These are phyloP conservation scores for Cucumis sativus DNA, from an alignment of 306 rosid genomes.

Conservation along the genomic window Cucumber_9930_V3 NC_026657.2:7375001-7375500, in stretches of 20 bases:
- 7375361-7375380: background rate
- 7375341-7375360: conserved; percentile 5
- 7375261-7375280: conserved; percentile 89
- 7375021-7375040: conserved; percentile 38
- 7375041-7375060: conserved; percentile 26
- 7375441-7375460: background rate
- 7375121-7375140: conserved; percentile 23
- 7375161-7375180: conserved; percentile 97
- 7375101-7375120: conserved; percentile 29
- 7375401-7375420: background rate
- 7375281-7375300: conserved; percentile 66
- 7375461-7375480: background rate
- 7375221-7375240: conserved; percentile 83
- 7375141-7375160: conserved; percentile 53
- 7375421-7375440: background rate
- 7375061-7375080: conserved; percentile 33
- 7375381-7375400: background rate
- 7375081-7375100: conserved; percentile 26
- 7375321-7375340: conserved; percentile 41
- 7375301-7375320: conserved; percentile 65
- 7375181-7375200: conserved; percentile 77
- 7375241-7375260: conserved; percentile 85
- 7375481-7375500: background rate
- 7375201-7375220: conserved; percentile 77
- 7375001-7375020: conserved; percentile 32